Percentiles rank a stretch among this genome's conserved stretches.
Conservation (phyloP, 129 eudicot genomes). For the Dittrichia graveolens region DNA sequence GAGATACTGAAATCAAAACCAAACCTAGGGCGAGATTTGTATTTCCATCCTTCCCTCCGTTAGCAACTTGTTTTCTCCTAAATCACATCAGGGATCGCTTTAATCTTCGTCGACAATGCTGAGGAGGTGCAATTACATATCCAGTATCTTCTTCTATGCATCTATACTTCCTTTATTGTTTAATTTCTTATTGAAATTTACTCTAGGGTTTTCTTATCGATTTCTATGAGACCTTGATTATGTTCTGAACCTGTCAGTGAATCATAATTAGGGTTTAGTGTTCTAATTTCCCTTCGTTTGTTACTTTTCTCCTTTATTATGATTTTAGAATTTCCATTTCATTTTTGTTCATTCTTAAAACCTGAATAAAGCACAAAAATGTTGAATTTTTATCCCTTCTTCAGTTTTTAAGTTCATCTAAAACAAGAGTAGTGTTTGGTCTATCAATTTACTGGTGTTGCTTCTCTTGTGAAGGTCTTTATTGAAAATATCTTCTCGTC, state of each 20-base stretch:
- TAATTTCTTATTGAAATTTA: neutral
- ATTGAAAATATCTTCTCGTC: conserved; percentile 53
- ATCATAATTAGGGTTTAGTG: conserved; percentile 28
- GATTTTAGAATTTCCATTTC: neutral
- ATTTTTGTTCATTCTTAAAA: neutral
- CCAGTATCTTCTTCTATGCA: neutral
- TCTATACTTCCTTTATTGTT: neutral
- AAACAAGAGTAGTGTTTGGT: neutral
- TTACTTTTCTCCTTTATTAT: conserved; percentile 8
- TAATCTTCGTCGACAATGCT: conserved; percentile 41
- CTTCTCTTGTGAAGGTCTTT: conserved; percentile 59
- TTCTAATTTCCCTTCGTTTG: neutral
- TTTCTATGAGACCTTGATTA: neutral
- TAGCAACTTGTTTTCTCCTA: neutral
- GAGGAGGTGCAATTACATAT: conserved; percentile 39
- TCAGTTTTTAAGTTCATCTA: conserved; percentile 1
- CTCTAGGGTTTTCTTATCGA: neutral
- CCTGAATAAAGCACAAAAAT: neutral
- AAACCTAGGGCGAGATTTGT: neutral
- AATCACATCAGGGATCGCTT: conserved; percentile 11
- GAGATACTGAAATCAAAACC: no score
- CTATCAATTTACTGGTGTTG: neutral
- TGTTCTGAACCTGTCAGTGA: neutral
- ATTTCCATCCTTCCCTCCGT: conserved; percentile 16
- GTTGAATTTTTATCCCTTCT: neutral